Evolutionary conservation across 805 yeast genomes (phyloP).

Genomic region (Priceomyces haplophilus): DNA sequence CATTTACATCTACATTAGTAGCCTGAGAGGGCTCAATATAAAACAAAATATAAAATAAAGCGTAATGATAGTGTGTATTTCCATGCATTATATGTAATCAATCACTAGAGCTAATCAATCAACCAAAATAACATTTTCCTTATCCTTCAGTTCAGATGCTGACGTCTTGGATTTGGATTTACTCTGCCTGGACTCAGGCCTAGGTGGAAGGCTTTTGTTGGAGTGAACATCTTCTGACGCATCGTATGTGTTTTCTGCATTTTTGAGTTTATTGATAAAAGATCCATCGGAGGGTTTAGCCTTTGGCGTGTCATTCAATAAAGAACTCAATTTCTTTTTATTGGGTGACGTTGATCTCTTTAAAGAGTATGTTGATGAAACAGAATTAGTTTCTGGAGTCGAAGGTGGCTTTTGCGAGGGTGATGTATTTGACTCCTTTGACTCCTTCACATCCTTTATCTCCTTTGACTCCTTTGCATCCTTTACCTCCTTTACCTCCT

Average conservation of each 20-base stretch:
- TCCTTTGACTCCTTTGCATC: background rate
- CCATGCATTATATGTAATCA: background rate
- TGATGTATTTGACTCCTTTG: background rate
- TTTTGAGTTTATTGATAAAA: background rate
- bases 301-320: constrained; percentile 8
- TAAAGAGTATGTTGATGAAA: constrained; percentile 14
- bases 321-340: constrained; percentile 28
- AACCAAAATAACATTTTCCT: constrained; percentile 4
- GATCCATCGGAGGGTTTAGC: background rate
- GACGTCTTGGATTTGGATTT: background rate
- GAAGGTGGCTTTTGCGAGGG: background rate
- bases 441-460: background rate
- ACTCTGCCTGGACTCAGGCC: background rate
- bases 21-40: too few relatives aligned
- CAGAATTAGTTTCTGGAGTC: constrained; percentile 21
- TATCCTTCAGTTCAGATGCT: background rate
- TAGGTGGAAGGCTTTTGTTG: background rate
- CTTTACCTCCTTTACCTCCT: background rate
- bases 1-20: too few relatives aligned
- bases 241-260: background rate
- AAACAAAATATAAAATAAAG: too few relatives aligned
- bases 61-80: too few relatives aligned
- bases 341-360: constrained; percentile 40
- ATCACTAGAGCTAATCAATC: background rate
- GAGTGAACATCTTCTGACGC: background rate